phyloP scores from a whole-genome alignment of 371 early-diverging fungal species.

The Blakeslea trispora region DNA sequence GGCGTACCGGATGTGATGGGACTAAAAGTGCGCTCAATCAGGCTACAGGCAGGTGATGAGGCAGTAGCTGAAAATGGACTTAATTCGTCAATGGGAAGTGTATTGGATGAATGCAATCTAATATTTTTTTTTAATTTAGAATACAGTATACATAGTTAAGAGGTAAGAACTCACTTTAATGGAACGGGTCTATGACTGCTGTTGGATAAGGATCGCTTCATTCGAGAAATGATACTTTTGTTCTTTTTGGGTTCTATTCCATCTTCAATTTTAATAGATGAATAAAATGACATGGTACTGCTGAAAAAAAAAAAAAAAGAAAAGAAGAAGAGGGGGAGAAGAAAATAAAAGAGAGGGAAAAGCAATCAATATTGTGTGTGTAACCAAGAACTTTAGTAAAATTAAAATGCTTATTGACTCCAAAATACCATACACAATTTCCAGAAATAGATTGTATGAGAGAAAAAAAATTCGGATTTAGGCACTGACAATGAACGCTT shows the following conservation, averaged over 20 bases:
- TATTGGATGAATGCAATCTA: neutral
- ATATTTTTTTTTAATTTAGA: neutral
- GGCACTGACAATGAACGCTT: too few species aligned
- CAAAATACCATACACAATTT: too few species aligned
- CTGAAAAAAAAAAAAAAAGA: neutral
- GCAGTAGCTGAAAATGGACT: neutral
- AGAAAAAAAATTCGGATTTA: too few species aligned
- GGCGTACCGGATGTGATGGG: constrained; percentile 3
- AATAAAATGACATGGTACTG: neutral
- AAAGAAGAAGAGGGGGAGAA: neutral
- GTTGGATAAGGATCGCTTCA: constrained; percentile 26
- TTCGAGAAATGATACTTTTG: constrained; percentile 23
- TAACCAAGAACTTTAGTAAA: too few species aligned
- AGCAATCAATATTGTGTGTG: too few species aligned
- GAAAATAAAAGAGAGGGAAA: neutral
- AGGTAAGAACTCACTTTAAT: constrained; percentile 9
- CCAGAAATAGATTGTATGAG: too few species aligned
- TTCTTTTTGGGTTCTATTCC: constrained; percentile 13
- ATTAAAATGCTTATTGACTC: too few species aligned
- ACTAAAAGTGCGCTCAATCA: constrained; percentile 3
- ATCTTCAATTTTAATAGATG: neutral
- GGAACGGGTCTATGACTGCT: constrained; percentile 8
- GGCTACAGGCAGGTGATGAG: neutral
- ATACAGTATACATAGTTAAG: too few species aligned
- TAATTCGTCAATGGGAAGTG: neutral